Conservation (phyloP, 352 stramenopile species). For the Globisporangium nunn region DNA sequence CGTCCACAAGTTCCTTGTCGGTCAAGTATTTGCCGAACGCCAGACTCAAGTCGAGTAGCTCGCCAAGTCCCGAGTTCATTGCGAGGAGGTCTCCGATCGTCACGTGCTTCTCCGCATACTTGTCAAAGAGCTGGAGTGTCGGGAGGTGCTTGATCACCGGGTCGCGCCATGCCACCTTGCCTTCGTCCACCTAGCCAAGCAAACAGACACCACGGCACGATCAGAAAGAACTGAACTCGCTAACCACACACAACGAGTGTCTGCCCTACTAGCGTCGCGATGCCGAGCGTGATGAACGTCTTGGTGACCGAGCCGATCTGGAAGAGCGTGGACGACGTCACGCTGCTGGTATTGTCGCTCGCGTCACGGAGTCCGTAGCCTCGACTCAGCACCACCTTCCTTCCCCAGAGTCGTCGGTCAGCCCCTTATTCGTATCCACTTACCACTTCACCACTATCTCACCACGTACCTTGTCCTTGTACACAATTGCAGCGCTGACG, state of each 20-base stretch:
- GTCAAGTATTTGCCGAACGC: slow-evolving; percentile 32
- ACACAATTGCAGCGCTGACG: slow-evolving; percentile 37
- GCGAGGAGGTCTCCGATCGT: slow-evolving; percentile 45
- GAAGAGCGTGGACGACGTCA: slow-evolving; percentile 45
- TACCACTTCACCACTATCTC: no score
- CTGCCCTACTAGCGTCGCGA: slow-evolving; percentile 33
- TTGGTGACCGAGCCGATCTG: slow-evolving; percentile 67
- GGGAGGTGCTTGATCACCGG: slow-evolving; percentile 47
- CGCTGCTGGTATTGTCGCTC: slow-evolving; percentile 22
- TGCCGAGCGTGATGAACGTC: slow-evolving; percentile 44
- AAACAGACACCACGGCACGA: no score
- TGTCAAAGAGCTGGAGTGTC: slow-evolving; percentile 44
- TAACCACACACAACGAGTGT: no score
- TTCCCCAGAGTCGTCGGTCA: no score
- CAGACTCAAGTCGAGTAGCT: slow-evolving; percentile 15
- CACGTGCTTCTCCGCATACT: slow-evolving; percentile 43
- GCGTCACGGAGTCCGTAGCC: slow-evolving; percentile 30
- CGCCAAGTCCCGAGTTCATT: slow-evolving; percentile 53
- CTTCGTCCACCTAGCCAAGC: slow-evolving; percentile 49
- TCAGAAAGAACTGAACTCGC: no score
- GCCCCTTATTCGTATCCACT: no score
- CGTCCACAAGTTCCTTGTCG: slow-evolving; percentile 28
- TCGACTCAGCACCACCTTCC: slow-evolving; percentile 29
- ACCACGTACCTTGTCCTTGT: slow-evolving; percentile 32
- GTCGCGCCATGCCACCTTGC: slow-evolving; percentile 41